phyloP scores from a whole-genome alignment of 257 asterid genomes.

The Schizonepeta tenuifolia region DNA sequence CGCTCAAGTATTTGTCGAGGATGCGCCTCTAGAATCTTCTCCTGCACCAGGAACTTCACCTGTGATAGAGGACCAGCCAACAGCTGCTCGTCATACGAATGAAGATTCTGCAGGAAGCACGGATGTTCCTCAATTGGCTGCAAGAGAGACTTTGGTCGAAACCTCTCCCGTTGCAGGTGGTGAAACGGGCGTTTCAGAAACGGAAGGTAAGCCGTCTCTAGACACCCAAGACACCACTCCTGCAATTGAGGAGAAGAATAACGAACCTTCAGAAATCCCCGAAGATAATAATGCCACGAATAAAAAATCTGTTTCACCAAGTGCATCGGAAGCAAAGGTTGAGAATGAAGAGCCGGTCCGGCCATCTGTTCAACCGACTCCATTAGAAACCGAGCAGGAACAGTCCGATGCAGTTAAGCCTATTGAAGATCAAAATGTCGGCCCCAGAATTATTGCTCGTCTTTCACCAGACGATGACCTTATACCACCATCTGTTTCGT shows the following conservation, averaged over 20 bases:
- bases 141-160: slow-evolving; percentile 27
- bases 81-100: slow-evolving; percentile 35
- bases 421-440: slow-evolving; percentile 32
- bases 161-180: slow-evolving; percentile 29
- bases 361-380: slow-evolving; percentile 12
- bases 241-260: slow-evolving; percentile 27
- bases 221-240: slow-evolving; percentile 35
- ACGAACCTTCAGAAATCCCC: slow-evolving; percentile 28
- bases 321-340: slow-evolving; percentile 30
- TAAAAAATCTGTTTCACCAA: slow-evolving; percentile 32
- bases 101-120: slow-evolving; percentile 25
- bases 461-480: slow-evolving; percentile 42
- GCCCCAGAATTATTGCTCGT: slow-evolving; percentile 34
- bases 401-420: slow-evolving; percentile 26
- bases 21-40: slow-evolving; percentile 48
- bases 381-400: slow-evolving; percentile 29
- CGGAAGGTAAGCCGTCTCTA: slow-evolving; percentile 26
- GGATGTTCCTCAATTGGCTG: slow-evolving; percentile 27
- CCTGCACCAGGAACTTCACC: slow-evolving; percentile 42
- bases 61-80: slow-evolving; percentile 43
- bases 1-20: slow-evolving; percentile 41
- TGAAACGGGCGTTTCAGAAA: slow-evolving; percentile 36
- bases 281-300: slow-evolving; percentile 26
- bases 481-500: slow-evolving; percentile 33
- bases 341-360: neutral